Evolutionary conservation across 257 asterid species (phyloP).

Genomic region (Jacaranda copaia): DNA sequence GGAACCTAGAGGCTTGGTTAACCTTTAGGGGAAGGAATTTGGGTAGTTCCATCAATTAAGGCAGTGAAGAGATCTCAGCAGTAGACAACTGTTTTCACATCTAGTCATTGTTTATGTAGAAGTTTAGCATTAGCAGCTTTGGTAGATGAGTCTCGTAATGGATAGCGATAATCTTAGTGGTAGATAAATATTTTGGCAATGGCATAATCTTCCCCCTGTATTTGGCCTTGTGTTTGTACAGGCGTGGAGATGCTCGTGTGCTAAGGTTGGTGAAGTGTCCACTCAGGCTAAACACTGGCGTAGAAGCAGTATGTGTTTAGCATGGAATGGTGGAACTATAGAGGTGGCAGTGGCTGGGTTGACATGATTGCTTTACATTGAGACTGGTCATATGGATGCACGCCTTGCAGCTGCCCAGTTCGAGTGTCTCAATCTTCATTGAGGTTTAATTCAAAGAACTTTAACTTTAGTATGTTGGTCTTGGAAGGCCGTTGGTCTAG

Average conservation of each 20-base stretch:
- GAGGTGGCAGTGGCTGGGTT: constrained; percentile 41
- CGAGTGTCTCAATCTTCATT: constrained; percentile 34
- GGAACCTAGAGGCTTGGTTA: constrained; percentile 2
- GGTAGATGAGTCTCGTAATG: constrained; percentile 55
- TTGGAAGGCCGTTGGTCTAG: background rate
- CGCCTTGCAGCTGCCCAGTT: constrained; percentile 44
- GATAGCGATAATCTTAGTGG: constrained; percentile 64
- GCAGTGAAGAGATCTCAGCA: constrained; percentile 34
- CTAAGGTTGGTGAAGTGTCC: constrained; percentile 56
- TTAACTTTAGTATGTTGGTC: constrained; percentile 36
- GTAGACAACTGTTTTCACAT: constrained; percentile 8
- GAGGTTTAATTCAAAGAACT: constrained; percentile 32
- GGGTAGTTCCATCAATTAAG: constrained; percentile 16
- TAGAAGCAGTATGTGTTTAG: constrained; percentile 45
- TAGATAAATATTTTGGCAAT: constrained; percentile 63
- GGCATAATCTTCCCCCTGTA: constrained; percentile 73
- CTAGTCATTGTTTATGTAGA: constrained; percentile 18
- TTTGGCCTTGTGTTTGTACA: constrained; percentile 86
- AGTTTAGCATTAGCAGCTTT: constrained; percentile 48
- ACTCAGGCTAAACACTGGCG: constrained; percentile 42
- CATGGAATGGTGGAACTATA: constrained; percentile 44
- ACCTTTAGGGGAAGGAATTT: constrained; percentile 12
- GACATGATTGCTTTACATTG: background rate
- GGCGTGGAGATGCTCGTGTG: constrained; percentile 64
- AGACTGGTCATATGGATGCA: constrained; percentile 37